phyloP scores from a whole-genome alignment of 2,329 filamentous ascomycete species.

The Penicillium sp. region DNA sequence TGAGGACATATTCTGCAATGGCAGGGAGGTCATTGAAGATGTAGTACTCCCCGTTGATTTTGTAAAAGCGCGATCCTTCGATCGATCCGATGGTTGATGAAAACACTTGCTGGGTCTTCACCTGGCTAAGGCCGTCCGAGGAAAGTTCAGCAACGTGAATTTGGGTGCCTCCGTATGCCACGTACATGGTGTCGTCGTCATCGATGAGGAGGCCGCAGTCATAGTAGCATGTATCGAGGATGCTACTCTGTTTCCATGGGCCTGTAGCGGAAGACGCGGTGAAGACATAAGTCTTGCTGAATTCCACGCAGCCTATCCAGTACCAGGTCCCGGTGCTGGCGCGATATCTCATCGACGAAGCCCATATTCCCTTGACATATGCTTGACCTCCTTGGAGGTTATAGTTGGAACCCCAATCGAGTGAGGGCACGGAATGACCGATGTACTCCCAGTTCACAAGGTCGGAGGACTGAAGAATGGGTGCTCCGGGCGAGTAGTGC shows the following conservation, averaged over 20 bases:
- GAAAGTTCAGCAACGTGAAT: conserved; percentile 56
- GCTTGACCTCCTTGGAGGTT: conserved; percentile 47
- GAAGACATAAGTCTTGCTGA: conserved; percentile 55
- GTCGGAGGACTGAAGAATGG: conserved; percentile 58
- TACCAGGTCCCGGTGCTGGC: conserved; percentile 54
- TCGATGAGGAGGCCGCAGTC: conserved; percentile 61
- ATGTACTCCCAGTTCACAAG: conserved; percentile 55
- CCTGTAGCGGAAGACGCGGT: conserved; percentile 48
- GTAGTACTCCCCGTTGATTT: conserved; percentile 58
- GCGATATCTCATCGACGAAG: conserved; percentile 56
- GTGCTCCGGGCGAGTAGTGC: conserved; percentile 59
- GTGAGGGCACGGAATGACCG: conserved; percentile 48
- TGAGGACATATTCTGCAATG: conserved; percentile 52
- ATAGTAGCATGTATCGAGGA: conserved; percentile 55
- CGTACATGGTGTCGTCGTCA: conserved; percentile 61
- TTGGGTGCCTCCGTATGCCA: conserved; percentile 55
- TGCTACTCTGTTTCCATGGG: conserved; percentile 46
- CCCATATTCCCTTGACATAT: conserved; percentile 60
- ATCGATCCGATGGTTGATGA: conserved; percentile 42
- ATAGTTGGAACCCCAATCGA: conserved; percentile 54
- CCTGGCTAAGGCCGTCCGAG: conserved; percentile 50
- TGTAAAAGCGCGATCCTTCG: conserved; percentile 60
- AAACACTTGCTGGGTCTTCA: conserved; percentile 50
- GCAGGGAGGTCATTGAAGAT: conserved; percentile 54
- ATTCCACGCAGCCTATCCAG: conserved; percentile 60